Evolutionary conservation across 495 filamentous ascomycete species (phyloP), one percentile per base, ranked within the genome.

Genomic region (Jackrogersella minutella): DNA sequence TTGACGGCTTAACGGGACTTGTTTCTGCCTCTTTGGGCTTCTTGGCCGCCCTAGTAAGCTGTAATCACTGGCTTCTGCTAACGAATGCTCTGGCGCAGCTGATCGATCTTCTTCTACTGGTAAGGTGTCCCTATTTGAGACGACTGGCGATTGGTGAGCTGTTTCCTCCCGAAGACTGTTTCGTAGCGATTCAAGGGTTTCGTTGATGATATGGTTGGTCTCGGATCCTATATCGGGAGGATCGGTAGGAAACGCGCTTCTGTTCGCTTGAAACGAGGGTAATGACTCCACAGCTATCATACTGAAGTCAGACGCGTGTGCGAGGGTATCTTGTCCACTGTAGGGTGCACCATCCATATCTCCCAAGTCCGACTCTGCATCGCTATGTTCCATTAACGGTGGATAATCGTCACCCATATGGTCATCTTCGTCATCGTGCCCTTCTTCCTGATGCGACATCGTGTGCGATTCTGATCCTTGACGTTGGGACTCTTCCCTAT

Each of bases 211-310:
- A 10, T 73, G 46, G 33, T 76, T 80, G 10, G 80, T 80, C 14
- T 73, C 77, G 9, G 81, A 78, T 2, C 78, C 81, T 53, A 80
- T 66, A 36, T 82, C 78, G 4, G 74, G 68, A 31, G 71, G 60
- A 17, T 70, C 62, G 14, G 68, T 70, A 58, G 73, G 72, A 37
- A 72, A 58, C 0, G 56, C 67, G 55, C 73, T 74, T 19, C 76
- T 66, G 33, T 74, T 78, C 6, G 68, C 74, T 43, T 79, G 73
- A 19, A 74, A 74, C 0, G 80, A 82, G 1, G 75, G 76, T 28
- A 84, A 64, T 8, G 80, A 81, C 34, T 74, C 73, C 2, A 82
- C 59, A 30, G 76, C 77, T 36, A 84, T 82, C 79, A 82, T 82
- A 47, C 79, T 84, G 62, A 84, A 84, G 17, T 81, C 80, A 24